Conservation (phyloP, 805 yeast genomes). For the Kurtzmaniella cleridarum region DNA sequence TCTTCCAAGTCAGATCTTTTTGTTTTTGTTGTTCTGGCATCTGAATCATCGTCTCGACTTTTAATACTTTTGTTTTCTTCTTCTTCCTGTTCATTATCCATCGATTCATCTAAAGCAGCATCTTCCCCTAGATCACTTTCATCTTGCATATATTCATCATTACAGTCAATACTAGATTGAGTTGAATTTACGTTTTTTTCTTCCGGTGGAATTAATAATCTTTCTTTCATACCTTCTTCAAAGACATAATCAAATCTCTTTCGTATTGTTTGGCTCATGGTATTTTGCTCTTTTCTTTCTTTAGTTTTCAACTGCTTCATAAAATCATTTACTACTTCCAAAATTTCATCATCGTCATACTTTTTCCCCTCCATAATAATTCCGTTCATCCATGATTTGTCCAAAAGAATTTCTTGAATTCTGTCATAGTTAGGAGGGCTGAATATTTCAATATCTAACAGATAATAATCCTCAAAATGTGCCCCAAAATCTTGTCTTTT, state of each 20-base stretch:
- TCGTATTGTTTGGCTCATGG: constrained; percentile 3
- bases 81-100: constrained; percentile 10
- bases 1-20: not conserved
- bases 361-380: constrained; percentile 6
- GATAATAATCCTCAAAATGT: constrained; percentile 65
- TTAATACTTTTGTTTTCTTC: constrained; percentile 12
- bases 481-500: constrained; percentile 63
- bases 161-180: constrained; percentile 7
- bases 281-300: constrained; percentile 4
- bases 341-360: constrained; percentile 5
- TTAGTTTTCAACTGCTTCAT: constrained; percentile 7
- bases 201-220: constrained; percentile 4
- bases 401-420: constrained; percentile 13
- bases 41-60: constrained; percentile 9
- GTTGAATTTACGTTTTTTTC: not conserved
- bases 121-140: constrained; percentile 21
- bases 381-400: constrained; percentile 19
- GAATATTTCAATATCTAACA: constrained; percentile 58
- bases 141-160: constrained; percentile 12
- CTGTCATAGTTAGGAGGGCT: constrained; percentile 13
- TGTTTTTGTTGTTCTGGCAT: constrained; percentile 3
- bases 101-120: constrained; percentile 15
- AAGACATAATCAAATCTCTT: constrained; percentile 6
- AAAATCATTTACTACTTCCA: constrained; percentile 6
- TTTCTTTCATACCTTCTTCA: constrained; percentile 9